Percentiles rank a stretch among this genome's conserved stretches.
phyloP scores from a whole-genome alignment of 75 land plant genomes.

The Picea sitchensis region DNA sequence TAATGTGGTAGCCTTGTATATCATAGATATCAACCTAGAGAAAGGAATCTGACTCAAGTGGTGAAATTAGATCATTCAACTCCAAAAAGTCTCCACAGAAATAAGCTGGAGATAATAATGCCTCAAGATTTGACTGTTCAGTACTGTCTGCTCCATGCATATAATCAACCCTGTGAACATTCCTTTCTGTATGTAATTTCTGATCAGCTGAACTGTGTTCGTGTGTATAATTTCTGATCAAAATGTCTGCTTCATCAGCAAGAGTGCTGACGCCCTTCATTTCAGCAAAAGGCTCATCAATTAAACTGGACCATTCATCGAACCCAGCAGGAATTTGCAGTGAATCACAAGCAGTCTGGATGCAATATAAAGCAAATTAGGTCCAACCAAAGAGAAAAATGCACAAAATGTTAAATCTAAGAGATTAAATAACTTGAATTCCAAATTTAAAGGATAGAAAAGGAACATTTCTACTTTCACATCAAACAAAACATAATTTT shows the following conservation, averaged over 20 bases:
- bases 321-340: not conserved
- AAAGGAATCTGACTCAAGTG: not conserved
- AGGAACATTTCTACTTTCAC: not conserved
- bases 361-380: not conserved
- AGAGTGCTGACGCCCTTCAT: not conserved
- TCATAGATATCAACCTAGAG: not conserved
- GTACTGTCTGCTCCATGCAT: not conserved
- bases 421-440: no score
- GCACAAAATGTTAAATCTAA: no score
- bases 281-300: not conserved
- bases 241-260: not conserved
- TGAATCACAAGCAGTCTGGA: not conserved
- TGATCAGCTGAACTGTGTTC: not conserved
- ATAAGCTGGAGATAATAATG: not conserved
- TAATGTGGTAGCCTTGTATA: not conserved
- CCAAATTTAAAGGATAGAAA: not conserved
- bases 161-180: not conserved
- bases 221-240: not conserved
- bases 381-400: not conserved
- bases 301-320: not conserved
- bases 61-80: not conserved
- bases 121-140: not conserved
- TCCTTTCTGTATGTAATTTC: not conserved
- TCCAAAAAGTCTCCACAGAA: conserved; percentile 7
- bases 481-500: not conserved